Conservation (phyloP, 2,329 filamentous ascomycete genomes). For the Microascus cirrosus region DNA sequence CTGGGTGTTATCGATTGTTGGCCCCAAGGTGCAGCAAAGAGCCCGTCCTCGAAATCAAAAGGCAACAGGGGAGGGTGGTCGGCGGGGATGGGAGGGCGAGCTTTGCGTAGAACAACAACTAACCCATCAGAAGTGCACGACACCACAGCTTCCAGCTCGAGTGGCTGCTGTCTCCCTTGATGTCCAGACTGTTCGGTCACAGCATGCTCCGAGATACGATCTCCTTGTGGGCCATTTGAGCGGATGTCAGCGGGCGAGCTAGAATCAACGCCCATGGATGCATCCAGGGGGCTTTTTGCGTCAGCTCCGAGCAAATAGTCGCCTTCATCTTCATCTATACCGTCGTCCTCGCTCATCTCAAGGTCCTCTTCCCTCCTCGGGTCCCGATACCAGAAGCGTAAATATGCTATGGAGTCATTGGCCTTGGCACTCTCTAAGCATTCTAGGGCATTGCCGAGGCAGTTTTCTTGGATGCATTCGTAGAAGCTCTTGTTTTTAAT, state of each 20-base stretch:
- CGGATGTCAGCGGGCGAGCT: neutral
- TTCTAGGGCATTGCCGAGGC: constrained; percentile 62
- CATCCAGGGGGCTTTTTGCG: neutral
- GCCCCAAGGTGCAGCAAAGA: constrained; percentile 76
- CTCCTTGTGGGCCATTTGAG: neutral
- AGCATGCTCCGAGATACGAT: constrained; percentile 3
- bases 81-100: constrained; percentile 57
- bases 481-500: constrained; percentile 75
- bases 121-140: constrained; percentile 84
- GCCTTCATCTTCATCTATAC: constrained; percentile 34
- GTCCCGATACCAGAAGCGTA: constrained; percentile 76
- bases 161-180: constrained; percentile 8
- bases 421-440: constrained; percentile 78
- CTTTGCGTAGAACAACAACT: constrained; percentile 68
- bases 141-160: constrained; percentile 81
- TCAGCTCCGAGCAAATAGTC: constrained; percentile 23
- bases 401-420: constrained; percentile 83
- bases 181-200: constrained; percentile 7
- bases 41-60: constrained; percentile 43
- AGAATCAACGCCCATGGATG: neutral
- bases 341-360: constrained; percentile 23
- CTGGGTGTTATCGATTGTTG: constrained; percentile 48
- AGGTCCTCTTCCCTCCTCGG: constrained; percentile 49
- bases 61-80: constrained; percentile 36
- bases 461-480: constrained; percentile 71